These are phyloP conservation scores for Penicillium samsonianum DNA, from an alignment of 495 filamentous ascomycete species.

Conservation along the genomic window DNA sequence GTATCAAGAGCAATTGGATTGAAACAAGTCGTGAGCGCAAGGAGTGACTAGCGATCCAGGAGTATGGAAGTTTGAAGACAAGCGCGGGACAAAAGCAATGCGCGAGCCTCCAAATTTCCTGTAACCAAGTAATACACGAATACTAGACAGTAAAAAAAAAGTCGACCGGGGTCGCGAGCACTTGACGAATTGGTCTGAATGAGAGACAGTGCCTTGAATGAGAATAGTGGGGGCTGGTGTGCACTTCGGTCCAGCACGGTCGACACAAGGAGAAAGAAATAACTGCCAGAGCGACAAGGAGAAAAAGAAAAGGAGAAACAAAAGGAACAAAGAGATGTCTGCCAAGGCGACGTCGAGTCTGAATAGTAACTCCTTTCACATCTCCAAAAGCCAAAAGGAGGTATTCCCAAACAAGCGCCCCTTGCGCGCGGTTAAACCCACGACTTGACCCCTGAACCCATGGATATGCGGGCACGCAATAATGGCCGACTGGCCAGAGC, in stretches of 20 bases:
- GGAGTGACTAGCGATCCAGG: conserved; percentile 22
- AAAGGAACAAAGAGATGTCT: conserved; percentile 18
- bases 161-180: conserved; percentile 9
- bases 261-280: conserved; percentile 21
- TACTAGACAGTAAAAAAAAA: conserved; percentile 3
- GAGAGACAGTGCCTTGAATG: conserved; percentile 32
- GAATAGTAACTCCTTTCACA: conserved; percentile 36
- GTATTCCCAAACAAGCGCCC: conserved; percentile 42
- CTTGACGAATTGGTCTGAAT: conserved; percentile 20
- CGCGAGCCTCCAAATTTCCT: background rate
- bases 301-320: conserved; percentile 20
- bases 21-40: conserved; percentile 20
- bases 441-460: conserved; percentile 24
- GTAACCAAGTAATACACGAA: background rate
- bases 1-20: conserved; percentile 14
- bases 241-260: conserved; percentile 28
- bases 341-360: conserved; percentile 17
- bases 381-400: conserved; percentile 40
- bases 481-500: conserved; percentile 1
- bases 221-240: conserved; percentile 32
- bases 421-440: conserved; percentile 45
- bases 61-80: conserved; percentile 11
- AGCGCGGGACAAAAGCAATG: conserved; percentile 1
- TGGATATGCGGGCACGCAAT: background rate
- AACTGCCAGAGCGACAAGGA: conserved; percentile 39